Percentiles rank a stretch among this genome's conserved stretches.
phyloP scores from a whole-genome alignment of 2,329 filamentous ascomycete species.

The Beauveria pseudobassiana region DNA sequence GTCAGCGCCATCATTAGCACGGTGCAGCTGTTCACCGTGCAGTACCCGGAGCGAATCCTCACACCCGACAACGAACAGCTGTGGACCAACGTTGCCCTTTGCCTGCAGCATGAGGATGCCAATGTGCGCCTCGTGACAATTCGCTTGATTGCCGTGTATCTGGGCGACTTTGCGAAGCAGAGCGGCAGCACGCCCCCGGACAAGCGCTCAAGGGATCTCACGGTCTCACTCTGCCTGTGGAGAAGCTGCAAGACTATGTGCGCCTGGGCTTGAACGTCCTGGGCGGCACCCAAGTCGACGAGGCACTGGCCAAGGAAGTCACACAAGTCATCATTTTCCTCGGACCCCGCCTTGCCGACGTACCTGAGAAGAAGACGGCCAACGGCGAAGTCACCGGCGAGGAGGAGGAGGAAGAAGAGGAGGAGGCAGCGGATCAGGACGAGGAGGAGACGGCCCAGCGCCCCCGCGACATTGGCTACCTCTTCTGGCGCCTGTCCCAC shows the following conservation, averaged over 20 bases:
- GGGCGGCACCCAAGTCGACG: constrained; percentile 55
- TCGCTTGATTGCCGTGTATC: constrained; percentile 66
- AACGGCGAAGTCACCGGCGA: constrained; percentile 37
- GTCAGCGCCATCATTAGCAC: constrained; percentile 67
- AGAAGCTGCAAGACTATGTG: constrained; percentile 55
- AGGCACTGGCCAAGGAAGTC: constrained; percentile 69
- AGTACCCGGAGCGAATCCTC: constrained; percentile 57
- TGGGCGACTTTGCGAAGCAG: constrained; percentile 69
- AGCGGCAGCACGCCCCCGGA: constrained; percentile 35
- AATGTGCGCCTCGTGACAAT: constrained; percentile 72
- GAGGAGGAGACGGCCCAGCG: constrained; percentile 29
- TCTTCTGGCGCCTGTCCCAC: constrained; percentile 71
- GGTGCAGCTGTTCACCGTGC: constrained; percentile 58
- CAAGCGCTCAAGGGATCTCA: constrained; percentile 61
- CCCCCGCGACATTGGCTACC: constrained; percentile 50
- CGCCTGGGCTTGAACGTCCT: constrained; percentile 45
- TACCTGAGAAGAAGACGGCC: constrained; percentile 30
- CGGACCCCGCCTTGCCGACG: constrained; percentile 45
- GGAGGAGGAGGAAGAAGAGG: constrained; percentile 26
- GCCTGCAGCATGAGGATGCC: constrained; percentile 63
- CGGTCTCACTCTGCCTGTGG: constrained; percentile 59
- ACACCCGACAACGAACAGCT: constrained; percentile 52
- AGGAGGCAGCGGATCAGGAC: constrained; percentile 26
- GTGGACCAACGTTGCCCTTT: constrained; percentile 63
- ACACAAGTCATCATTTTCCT: constrained; percentile 80